Base-by-base conservation (phyloP, 371 early-diverging fungal species). In the Blakeslea trispora region DNA sequence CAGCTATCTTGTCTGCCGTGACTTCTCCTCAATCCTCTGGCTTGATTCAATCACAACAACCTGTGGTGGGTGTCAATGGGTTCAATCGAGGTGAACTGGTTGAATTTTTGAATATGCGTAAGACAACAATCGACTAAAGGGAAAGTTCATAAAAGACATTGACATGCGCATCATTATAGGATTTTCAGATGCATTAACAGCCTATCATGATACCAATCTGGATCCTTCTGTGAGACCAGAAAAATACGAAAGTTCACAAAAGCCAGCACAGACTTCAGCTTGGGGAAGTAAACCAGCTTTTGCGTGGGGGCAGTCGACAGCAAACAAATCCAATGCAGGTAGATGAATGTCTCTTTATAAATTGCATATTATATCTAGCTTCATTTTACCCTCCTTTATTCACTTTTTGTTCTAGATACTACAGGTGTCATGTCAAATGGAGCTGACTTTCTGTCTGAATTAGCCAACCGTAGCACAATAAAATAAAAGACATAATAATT, bases 91-190 rank as follows among this genome's bases (percentile, higher is more conserved):
- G 44, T 14, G 66, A 61, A 31, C 10, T 65, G 9, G 57, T 56
- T 9, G 66, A 53, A 44, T 65, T 65, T 42, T 52, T 65, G 32
- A 65, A 65, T 49, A 65, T 65, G 66, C 66, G 66, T 65, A 65
- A 60, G 17, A 19, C 7, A 5, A 23, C 21, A n/a, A n/a, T n/a
- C n/a, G n/a, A n/a, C n/a, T n/a, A n/a, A n/a, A n/a, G n/a, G n/a
- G n/a, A n/a, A n/a, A n/a, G n/a, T n/a, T n/a, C n/a, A n/a, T n/a
- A n/a, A n/a, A n/a, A n/a, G n/a, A n/a, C n/a, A n/a, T n/a, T n/a
- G n/a, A n/a, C n/a, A n/a, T n/a, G n/a, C n/a, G n/a, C n/a, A n/a
- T n/a, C n/a, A n/a, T n/a, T n/a, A 18, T 53, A 65, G 66, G 66
- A 10, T 65, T 49, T 60, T 65, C 66, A 24, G 59, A 55, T 60